Percentiles rank a stretch among this genome's conserved stretches.
These are phyloP conservation scores for Diplotaxis tenuifolia DNA, from an alignment of 345 rosid genomes.

Conservation along the genomic window DNA sequence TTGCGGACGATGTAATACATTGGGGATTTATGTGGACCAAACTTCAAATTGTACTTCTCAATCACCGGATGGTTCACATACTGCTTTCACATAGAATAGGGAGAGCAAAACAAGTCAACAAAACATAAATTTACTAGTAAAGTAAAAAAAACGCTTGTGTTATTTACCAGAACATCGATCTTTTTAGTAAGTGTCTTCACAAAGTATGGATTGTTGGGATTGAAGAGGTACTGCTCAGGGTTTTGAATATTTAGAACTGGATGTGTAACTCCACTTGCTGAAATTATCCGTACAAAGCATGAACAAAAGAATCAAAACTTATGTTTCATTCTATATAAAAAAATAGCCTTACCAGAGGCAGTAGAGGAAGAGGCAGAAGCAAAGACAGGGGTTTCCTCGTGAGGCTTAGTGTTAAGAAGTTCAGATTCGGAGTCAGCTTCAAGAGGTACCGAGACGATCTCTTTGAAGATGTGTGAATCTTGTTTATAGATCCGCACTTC, in stretches of 20 bases:
- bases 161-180: neutral
- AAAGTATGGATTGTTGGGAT: neutral
- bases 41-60: slow-evolving; percentile 11
- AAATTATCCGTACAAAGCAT: neutral
- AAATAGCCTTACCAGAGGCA: neutral
- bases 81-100: neutral
- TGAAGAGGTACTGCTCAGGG: neutral
- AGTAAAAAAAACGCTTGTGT: neutral
- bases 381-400: neutral
- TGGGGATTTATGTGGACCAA: neutral
- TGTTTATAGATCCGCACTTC: neutral
- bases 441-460: neutral
- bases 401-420: neutral
- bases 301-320: neutral
- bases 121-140: no score
- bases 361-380: neutral
- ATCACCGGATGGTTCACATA: neutral
- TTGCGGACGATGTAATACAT: neutral
- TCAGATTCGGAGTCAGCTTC: neutral
- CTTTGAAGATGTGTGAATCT: neutral
- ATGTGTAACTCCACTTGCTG: neutral
- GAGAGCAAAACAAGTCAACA: neutral
- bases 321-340: no score
- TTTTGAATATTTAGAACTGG: neutral
- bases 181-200: neutral